phyloP scores from a whole-genome alignment of 2,329 filamentous ascomycete species.

The Neopestalotiopsis clavispora region DNA sequence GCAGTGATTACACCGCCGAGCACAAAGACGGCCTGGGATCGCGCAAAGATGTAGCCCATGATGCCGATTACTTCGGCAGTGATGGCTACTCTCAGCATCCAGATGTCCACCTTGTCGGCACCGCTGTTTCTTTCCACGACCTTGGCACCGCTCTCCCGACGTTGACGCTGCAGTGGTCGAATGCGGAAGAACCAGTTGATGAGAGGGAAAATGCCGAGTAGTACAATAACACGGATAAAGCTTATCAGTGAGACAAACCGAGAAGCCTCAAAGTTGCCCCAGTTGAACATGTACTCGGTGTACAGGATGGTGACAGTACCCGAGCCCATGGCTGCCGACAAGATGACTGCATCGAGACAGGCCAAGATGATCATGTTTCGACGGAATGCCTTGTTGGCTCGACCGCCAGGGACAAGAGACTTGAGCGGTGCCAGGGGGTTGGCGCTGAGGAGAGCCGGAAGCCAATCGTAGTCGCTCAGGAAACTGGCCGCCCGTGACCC shows the following conservation, averaged over 20 bases:
- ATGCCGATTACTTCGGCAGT: constrained; percentile 78
- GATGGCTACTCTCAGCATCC: constrained; percentile 75
- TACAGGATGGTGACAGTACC: constrained; percentile 87
- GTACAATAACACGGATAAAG: constrained; percentile 72
- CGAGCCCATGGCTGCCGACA: constrained; percentile 81
- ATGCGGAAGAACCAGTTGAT: constrained; percentile 77
- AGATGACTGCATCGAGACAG: constrained; percentile 78
- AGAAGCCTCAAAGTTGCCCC: constrained; percentile 81
- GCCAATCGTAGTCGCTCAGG: constrained; percentile 26
- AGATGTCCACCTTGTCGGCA: constrained; percentile 78
- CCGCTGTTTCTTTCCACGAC: constrained; percentile 63
- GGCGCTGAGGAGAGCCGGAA: constrained; percentile 46
- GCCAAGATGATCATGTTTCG: constrained; percentile 85
- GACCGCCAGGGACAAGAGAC: constrained; percentile 76
- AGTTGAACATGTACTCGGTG: constrained; percentile 77
- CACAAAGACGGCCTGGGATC: constrained; percentile 68
- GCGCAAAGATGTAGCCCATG: constrained; percentile 73
- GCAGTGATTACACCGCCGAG: constrained; percentile 74
- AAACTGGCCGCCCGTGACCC: constrained; percentile 25
- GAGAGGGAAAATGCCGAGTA: constrained; percentile 76
- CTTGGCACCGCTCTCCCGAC: constrained; percentile 42
- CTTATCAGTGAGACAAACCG: constrained; percentile 83
- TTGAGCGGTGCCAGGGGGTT: constrained; percentile 80
- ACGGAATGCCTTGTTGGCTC: constrained; percentile 66
- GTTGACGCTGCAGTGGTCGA: constrained; percentile 50